phyloP scores from a whole-genome alignment of 768 basidiomycete species.

The Trametes coccinea region DNA sequence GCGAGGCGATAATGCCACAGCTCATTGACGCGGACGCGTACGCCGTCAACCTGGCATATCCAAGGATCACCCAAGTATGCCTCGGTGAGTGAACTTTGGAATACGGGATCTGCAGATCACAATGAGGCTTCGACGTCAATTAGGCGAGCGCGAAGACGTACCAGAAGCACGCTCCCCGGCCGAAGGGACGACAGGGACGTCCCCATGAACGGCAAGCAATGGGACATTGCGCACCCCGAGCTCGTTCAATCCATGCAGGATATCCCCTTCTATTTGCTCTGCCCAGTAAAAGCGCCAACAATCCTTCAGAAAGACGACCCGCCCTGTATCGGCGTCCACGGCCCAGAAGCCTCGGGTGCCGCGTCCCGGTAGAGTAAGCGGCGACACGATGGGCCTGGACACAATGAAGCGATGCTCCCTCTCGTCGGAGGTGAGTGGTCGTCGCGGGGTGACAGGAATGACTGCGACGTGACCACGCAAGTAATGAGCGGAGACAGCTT shows the following conservation, averaged over 20 bases:
- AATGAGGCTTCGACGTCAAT: too few relatives aligned
- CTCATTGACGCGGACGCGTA: neutral
- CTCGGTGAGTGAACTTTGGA: neutral
- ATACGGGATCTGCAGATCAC: neutral
- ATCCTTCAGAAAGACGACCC: constrained; percentile 15
- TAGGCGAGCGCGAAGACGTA: too few relatives aligned
- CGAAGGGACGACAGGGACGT: neutral
- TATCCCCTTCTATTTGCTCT: neutral
- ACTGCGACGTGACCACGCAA: neutral
- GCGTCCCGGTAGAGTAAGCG: neutral
- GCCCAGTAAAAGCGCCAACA: neutral
- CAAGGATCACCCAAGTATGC: neutral
- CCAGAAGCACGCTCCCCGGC: too few relatives aligned
- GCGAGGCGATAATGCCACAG: neutral
- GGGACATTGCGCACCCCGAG: constrained; percentile 8
- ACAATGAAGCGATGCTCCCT: neutral
- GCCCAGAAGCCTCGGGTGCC: constrained; percentile 17
- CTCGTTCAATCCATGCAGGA: neutral
- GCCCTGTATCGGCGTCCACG: neutral
- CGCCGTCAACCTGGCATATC: neutral
- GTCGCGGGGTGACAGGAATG: neutral
- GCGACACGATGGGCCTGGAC: constrained; percentile 7
- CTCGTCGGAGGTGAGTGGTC: too few relatives aligned
- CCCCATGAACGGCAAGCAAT: neutral
- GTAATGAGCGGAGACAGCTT: constrained; percentile 13